These are phyloP conservation scores for Yamadazyma siamensis DNA, from an alignment of 1,139 yeast species.

Conservation along the genomic window DNA sequence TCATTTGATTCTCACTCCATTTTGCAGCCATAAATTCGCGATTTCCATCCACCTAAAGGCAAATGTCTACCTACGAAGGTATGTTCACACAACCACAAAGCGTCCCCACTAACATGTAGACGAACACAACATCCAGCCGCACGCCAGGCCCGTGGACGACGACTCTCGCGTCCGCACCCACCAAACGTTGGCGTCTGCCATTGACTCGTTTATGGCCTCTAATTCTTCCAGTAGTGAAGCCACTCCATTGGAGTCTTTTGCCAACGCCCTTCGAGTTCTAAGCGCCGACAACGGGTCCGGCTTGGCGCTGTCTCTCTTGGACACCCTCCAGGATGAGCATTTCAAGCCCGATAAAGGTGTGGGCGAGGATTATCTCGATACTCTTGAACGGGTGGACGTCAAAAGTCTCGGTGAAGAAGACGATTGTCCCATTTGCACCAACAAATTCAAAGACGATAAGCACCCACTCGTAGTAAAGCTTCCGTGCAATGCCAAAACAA, in stretches of 20 bases:
- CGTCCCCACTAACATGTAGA: slow-evolving; percentile 25
- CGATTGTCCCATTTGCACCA: slow-evolving; percentile 82
- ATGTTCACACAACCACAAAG: slow-evolving; percentile 15
- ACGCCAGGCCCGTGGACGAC: slow-evolving; percentile 2
- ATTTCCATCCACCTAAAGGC: too few relatives aligned
- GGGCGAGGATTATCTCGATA: slow-evolving; percentile 65
- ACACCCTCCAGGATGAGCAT: slow-evolving; percentile 18
- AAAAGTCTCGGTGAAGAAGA: slow-evolving; percentile 49
- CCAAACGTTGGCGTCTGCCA: slow-evolving; percentile 32
- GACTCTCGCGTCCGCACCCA: slow-evolving; percentile 21
- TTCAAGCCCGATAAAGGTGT: slow-evolving; percentile 47
- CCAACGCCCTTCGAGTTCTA: slow-evolving; percentile 30
- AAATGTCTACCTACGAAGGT: slow-evolving; percentile 45
- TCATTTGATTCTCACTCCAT: too few relatives aligned
- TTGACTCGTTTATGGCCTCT: slow-evolving; percentile 29
- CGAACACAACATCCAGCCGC: slow-evolving; percentile 28
- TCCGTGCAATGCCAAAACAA: slow-evolving; percentile 55
- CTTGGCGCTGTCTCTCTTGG: slow-evolving; percentile 26
- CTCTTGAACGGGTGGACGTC: slow-evolving; percentile 66
- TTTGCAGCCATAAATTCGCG: too few relatives aligned
- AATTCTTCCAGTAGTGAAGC: neutral
- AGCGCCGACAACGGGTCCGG: slow-evolving; percentile 30
- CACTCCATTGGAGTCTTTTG: slow-evolving; percentile 17
- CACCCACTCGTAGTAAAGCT: slow-evolving; percentile 78
- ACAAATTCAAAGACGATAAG: slow-evolving; percentile 63